Conservation (phyloP, 2,329 filamentous ascomycete species). For the Sarocladium kiliense region DNA sequence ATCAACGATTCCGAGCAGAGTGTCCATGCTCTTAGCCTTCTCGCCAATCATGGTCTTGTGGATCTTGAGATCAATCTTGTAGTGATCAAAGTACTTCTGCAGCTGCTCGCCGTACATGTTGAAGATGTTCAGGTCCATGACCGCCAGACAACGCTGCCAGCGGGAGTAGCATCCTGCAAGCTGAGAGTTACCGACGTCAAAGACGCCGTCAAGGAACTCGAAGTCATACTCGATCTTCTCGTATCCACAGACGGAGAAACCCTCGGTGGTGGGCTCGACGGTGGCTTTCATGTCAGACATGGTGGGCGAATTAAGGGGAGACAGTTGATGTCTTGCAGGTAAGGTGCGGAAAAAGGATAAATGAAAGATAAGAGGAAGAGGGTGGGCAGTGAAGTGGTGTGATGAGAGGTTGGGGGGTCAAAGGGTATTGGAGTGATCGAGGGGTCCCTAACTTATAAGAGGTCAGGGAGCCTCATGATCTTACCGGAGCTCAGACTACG, state of each 20-base stretch:
- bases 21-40: slow-evolving; percentile 69
- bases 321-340: too few relatives aligned
- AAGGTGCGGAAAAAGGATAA: too few relatives aligned
- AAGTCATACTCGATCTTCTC: slow-evolving; percentile 76
- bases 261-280: slow-evolving; percentile 56
- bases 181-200: slow-evolving; percentile 53
- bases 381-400: neutral
- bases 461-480: neutral
- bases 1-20: slow-evolving; percentile 63
- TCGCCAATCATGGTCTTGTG: slow-evolving; percentile 72
- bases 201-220: slow-evolving; percentile 65
- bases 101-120: slow-evolving; percentile 62
- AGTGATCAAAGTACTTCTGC: slow-evolving; percentile 61
- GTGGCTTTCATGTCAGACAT: slow-evolving; percentile 69
- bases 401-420: neutral
- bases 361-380: neutral
- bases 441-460: slow-evolving; percentile 5
- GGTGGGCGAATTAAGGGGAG: neutral
- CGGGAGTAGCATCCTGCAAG: slow-evolving; percentile 60
- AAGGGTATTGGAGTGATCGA: neutral
- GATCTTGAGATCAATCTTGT: slow-evolving; percentile 56
- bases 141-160: slow-evolving; percentile 61
- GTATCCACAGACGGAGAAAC: slow-evolving; percentile 67
- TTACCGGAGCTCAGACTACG: neutral
- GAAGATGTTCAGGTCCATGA: slow-evolving; percentile 69